phyloP scores from a whole-genome alignment of 371 early-diverging fungal species.

The Dichotomocladium elegans region DNA sequence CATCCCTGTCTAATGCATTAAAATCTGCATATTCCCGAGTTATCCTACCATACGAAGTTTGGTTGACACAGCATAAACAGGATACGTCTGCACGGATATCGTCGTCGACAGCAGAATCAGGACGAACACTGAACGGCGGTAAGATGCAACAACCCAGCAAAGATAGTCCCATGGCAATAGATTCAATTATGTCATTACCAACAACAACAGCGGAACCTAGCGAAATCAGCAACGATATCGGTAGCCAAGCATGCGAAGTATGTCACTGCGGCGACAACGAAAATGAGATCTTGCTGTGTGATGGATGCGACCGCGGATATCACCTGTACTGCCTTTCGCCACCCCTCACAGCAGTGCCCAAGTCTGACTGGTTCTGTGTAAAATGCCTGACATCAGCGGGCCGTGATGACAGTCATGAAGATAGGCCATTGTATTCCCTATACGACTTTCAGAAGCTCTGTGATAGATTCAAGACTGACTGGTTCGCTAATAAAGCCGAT shows the following conservation, averaged over 20 bases:
- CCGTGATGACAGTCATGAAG: slow-evolving; percentile 91
- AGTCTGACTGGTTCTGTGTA: slow-evolving; percentile 83
- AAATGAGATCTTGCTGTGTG: slow-evolving; percentile 78
- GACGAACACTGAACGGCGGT: not conserved
- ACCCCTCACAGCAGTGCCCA: slow-evolving; percentile 61
- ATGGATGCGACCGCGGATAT: slow-evolving; percentile 80
- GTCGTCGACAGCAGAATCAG: not conserved
- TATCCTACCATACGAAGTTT: slow-evolving; percentile 84
- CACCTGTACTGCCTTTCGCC: slow-evolving; percentile 83
- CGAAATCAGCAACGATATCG: not conserved
- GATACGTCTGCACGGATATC: not conserved
- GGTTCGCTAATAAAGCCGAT: slow-evolving; percentile 54
- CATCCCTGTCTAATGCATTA: slow-evolving; percentile 79
- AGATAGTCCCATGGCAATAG: not conserved
- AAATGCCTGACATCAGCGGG: slow-evolving; percentile 74
- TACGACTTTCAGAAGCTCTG: slow-evolving; percentile 72
- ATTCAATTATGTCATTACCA: not conserved
- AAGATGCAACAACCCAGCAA: too few species aligned
- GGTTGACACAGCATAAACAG: slow-evolving; percentile 49
- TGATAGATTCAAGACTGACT: slow-evolving; percentile 77
- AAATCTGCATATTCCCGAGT: slow-evolving; percentile 74
- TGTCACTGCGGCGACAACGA: slow-evolving; percentile 56
- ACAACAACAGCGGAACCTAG: not conserved
- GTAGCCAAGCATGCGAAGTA: slow-evolving; percentile 56
- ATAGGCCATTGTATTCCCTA: slow-evolving; percentile 76